Percentiles rank a stretch among this genome's conserved stretches.
These are phyloP conservation scores for Nakazawaea anatomiae DNA, from an alignment of 805 yeast genomes.

Conservation along the genomic window DNA sequence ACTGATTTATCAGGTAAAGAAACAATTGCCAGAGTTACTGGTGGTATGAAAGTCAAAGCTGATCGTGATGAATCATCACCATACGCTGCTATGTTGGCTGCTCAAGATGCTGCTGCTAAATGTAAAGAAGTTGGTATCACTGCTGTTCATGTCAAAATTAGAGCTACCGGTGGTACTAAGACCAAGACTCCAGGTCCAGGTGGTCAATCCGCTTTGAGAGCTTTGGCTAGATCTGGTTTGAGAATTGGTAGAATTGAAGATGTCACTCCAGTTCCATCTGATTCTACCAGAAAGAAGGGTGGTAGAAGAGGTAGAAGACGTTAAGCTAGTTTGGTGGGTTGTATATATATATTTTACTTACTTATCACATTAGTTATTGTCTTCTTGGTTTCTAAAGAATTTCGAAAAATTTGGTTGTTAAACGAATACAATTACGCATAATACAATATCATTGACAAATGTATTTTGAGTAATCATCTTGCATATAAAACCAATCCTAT, in stretches of 20 bases:
- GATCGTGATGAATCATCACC: slow-evolving; percentile 99
- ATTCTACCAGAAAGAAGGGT: slow-evolving; percentile 99
- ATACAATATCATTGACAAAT: too few relatives aligned
- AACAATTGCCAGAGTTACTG: slow-evolving; percentile 99
- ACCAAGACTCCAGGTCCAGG: slow-evolving; percentile 99
- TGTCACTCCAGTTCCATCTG: slow-evolving; percentile 99
- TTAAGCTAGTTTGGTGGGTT: slow-evolving; percentile 1
- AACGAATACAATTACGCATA: not conserved
- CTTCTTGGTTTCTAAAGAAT: not conserved
- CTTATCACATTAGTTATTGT: not conserved
- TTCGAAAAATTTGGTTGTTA: not conserved
- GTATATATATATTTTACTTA: not conserved
- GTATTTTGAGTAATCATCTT: too few relatives aligned
- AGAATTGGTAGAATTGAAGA: slow-evolving; percentile 99
- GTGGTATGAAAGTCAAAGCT: slow-evolving; percentile 99
- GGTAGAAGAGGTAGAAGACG: slow-evolving; percentile 99
- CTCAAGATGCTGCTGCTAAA: slow-evolving; percentile 98
- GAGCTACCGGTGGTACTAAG: slow-evolving; percentile 99
- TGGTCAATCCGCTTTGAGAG: slow-evolving; percentile 99
- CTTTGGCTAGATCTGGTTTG: slow-evolving; percentile 99
- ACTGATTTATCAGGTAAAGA: slow-evolving; percentile 99
- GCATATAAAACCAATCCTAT: too few relatives aligned
- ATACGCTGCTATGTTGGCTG: slow-evolving; percentile 99
- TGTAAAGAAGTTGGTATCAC: slow-evolving; percentile 99
- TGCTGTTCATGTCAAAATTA: slow-evolving; percentile 98